Evolutionary conservation across 768 basidiomycete genomes (phyloP).

Genomic region (Trametes villosa): DNA sequence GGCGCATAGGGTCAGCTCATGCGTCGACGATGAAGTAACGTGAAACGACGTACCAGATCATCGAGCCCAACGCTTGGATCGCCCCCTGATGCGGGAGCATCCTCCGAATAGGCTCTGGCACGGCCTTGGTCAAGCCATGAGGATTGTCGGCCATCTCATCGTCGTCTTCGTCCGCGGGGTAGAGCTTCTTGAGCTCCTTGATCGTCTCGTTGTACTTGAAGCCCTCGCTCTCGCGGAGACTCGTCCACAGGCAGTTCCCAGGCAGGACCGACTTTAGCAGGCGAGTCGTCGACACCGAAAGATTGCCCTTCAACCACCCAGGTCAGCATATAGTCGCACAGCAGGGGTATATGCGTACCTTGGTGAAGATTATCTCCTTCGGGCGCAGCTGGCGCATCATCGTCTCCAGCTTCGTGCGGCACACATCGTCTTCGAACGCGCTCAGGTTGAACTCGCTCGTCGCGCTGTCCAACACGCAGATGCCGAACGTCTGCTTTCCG

Average conservation of each 20-base stretch:
- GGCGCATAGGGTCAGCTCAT: conserved; percentile 30
- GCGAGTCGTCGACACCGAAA: conserved; percentile 82
- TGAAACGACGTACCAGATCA: conserved; percentile 73
- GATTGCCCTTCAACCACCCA: conserved; percentile 64
- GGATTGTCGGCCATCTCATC: conserved; percentile 53
- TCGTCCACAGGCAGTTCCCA: conserved; percentile 85
- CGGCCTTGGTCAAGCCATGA: conserved; percentile 38
- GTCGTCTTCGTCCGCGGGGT: conserved; percentile 48
- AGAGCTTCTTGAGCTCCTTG: conserved; percentile 68
- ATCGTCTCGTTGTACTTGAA: conserved; percentile 74
- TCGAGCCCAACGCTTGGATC: conserved; percentile 85
- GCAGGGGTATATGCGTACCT: conserved; percentile 50
- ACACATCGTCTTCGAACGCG: conserved; percentile 89
- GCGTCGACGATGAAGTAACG: not conserved
- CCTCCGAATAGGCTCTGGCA: conserved; percentile 76
- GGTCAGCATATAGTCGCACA: not conserved
- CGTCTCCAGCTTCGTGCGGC: conserved; percentile 91
- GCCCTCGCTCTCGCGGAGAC: conserved; percentile 82
- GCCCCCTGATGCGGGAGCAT: conserved; percentile 70
- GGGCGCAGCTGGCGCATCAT: conserved; percentile 88
- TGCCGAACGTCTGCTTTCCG: conserved; percentile 70
- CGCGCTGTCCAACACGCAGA: conserved; percentile 91
- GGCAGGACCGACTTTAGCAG: conserved; percentile 83
- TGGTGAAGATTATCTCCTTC: conserved; percentile 89
- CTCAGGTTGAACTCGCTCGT: conserved; percentile 95